These are phyloP conservation scores for Micromonas commoda DNA, from an alignment of 139 green algal genomes.

Conservation along the genomic window DNA sequence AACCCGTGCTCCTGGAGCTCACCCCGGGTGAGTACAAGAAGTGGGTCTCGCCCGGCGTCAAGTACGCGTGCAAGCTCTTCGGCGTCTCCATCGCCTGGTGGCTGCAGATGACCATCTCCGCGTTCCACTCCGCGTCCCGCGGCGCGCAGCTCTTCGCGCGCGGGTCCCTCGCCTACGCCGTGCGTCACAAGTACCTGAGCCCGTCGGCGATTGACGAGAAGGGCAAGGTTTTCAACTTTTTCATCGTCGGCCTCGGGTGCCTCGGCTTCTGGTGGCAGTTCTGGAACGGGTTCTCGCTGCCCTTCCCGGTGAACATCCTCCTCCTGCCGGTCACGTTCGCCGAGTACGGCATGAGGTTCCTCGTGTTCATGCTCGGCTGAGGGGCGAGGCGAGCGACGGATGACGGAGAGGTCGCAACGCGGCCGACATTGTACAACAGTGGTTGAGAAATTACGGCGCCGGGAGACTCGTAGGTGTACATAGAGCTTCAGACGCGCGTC, in stretches of 20 bases:
- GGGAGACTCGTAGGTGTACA: no score
- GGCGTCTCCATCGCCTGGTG: slow-evolving; percentile 26
- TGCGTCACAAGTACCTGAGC: slow-evolving; percentile 1
- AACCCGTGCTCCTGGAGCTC: slow-evolving; percentile 4
- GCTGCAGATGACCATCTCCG: slow-evolving; percentile 24
- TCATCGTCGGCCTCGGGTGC: background rate
- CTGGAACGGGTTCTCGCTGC: slow-evolving; percentile 8
- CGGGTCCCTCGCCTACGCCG: slow-evolving; percentile 10
- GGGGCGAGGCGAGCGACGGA: background rate
- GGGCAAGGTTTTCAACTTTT: background rate
- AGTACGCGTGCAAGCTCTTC: slow-evolving; percentile 16
- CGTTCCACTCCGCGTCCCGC: slow-evolving; percentile 23
- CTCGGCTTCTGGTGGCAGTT: slow-evolving; percentile 29
- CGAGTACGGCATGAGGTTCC: slow-evolving; percentile 5
- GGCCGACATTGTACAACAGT: background rate
- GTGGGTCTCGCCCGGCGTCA: slow-evolving; percentile 19
- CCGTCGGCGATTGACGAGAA: slow-evolving; percentile 19
- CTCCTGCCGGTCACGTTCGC: slow-evolving; percentile 21
- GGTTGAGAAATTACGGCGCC: no score
- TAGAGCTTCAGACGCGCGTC: no score
- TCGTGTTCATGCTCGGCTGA: slow-evolving; percentile 8
- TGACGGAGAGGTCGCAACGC: background rate
- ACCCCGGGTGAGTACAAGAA: slow-evolving; percentile 33
- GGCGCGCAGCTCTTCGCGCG: slow-evolving; percentile 18
- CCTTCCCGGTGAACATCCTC: slow-evolving; percentile 30